A percentile compares a stretch with the other conserved stretches of the same genome.
Conservation (phyloP, 169 alveolate genomes). For the Hepatocystis sp. region DNA sequence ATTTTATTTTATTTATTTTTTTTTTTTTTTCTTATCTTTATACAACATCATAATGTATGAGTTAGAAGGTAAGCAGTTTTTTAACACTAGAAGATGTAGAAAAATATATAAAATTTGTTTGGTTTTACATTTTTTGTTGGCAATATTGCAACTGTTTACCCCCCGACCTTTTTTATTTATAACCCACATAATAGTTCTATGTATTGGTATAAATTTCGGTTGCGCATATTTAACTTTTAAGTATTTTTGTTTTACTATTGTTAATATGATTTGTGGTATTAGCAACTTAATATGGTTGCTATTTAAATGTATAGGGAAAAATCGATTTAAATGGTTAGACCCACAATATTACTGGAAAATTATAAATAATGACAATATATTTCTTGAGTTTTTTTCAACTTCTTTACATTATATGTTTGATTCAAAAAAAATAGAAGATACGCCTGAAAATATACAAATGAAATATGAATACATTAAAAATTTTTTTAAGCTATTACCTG, state of each 20-base stretch:
- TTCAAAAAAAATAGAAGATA: conserved; percentile 19
- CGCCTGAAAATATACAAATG: conserved; percentile 56
- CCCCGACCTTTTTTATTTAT: conserved; percentile 72
- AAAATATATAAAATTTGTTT: conserved; percentile 43
- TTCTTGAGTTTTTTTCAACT: conserved; percentile 65
- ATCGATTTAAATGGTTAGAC: conserved; percentile 60
- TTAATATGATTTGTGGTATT: conserved; percentile 75
- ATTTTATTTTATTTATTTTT: conserved; percentile 1
- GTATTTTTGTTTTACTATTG: conserved; percentile 67
- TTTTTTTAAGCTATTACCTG: conserved; percentile 66
- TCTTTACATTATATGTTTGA: conserved; percentile 70
- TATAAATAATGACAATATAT: conserved; percentile 45
- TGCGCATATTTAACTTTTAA: conserved; percentile 54
- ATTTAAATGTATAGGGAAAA: conserved; percentile 70
- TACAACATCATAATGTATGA: conserved; percentile 42
- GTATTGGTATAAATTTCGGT: conserved; percentile 44
- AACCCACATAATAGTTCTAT: conserved; percentile 37
- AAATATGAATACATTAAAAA: conserved; percentile 61
- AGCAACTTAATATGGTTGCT: conserved; percentile 64
- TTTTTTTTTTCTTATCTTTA: conserved; percentile 7
- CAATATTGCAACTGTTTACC: conserved; percentile 52
- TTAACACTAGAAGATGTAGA: conserved; percentile 51
- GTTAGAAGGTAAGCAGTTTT: conserved; percentile 27
- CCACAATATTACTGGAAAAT: conserved; percentile 70
- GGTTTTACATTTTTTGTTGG: conserved; percentile 43